These are phyloP conservation scores for Epithemia pelagica DNA, from an alignment of 108 stramenopile genomes.

Conservation along the genomic window DNA sequence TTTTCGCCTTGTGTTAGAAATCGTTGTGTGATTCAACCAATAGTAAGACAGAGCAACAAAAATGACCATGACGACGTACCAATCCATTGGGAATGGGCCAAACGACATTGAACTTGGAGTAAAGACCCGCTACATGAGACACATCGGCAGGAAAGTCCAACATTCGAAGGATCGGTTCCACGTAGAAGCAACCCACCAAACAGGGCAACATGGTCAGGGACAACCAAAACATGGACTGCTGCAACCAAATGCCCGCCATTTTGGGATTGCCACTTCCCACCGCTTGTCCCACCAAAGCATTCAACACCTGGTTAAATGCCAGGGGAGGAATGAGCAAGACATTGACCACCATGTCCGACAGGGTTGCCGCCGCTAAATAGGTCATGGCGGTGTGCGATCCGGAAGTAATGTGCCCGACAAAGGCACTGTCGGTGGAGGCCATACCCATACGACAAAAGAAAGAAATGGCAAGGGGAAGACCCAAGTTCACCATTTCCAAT, in stretches of 20 bases:
- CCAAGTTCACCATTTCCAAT: slow-evolving; percentile 2
- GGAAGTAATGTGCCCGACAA: slow-evolving; percentile 42
- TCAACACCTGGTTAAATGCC: slow-evolving; percentile 23
- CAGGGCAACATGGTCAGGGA: slow-evolving; percentile 35
- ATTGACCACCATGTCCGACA: slow-evolving; percentile 69
- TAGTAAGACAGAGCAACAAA: not conserved
- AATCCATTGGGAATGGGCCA: slow-evolving; percentile 48
- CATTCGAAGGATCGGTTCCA: slow-evolving; percentile 19
- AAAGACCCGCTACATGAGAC: slow-evolving; percentile 29
- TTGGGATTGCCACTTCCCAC: slow-evolving; percentile 47
- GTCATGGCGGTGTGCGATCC: slow-evolving; percentile 13
- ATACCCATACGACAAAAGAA: slow-evolving; percentile 68
- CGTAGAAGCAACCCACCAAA: slow-evolving; percentile 33
- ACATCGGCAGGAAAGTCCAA: slow-evolving; percentile 31
- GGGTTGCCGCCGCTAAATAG: slow-evolving; percentile 47
- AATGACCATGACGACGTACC: not conserved
- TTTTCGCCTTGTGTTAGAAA: not conserved
- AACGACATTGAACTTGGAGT: slow-evolving; percentile 38
- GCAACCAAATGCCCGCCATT: slow-evolving; percentile 50
- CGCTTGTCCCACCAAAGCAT: slow-evolving; percentile 36
- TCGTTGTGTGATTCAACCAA: too few relatives aligned
- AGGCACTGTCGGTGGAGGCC: slow-evolving; percentile 73
- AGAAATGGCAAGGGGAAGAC: slow-evolving; percentile 33
- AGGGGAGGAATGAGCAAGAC: slow-evolving; percentile 33
- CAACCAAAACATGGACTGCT: slow-evolving; percentile 29